Base-by-base conservation (phyloP, 306 rosid species). In the Oxytropis ochrocephala region DNA sequence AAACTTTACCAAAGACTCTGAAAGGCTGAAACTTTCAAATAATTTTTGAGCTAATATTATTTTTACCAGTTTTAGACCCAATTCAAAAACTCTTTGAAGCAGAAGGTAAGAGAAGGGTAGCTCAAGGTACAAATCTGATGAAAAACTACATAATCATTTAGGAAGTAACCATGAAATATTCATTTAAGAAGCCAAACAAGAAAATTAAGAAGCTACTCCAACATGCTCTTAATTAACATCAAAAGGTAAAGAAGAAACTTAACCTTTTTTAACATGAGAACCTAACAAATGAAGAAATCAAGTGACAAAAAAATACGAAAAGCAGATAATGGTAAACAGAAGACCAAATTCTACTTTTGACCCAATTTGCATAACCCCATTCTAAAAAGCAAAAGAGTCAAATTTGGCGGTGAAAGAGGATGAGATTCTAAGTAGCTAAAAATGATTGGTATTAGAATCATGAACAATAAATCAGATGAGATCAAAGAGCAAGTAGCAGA, bases 281-380 rank as follows among this genome's bases (percentile, higher is more conserved):
- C 75, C 67, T n/a, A 30, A 44, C 24, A 76, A 61, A 61, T 2
- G 13, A 74, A 58, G 43, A 69, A 30, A 58, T 51, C 67, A 67
- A 77, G 41, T 0, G 19, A 68, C 21, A 53, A 11, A 48, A 43
- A 41, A 73, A 75, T 10, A 62, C 2, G 0, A n/a, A 63, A 54
- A 18, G 43, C 67, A 49, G 0, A 19, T 7, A 75, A 17, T 11
- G 52, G 18, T 33, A 73, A 51, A 44, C 16, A 56, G 10, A 52
- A 64, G 42, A 67, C 73, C 38, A 47, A 77, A 73, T 56, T 63
- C 79, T 17, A 72, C 69, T 53, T 59, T 72, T 72, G 75, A 71
- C 69, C 68, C 75, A 50, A 19, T 43, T 35, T 4, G 13, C 70
- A 17, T n/a, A 51, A 55, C 65, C 48, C 47, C 67, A 16, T 35